A percentile compares a stretch with the other conserved stretches of the same genome.
Conservation (phyloP, 495 filamentous ascomycete species). For the Arthonia radiata region DNA sequence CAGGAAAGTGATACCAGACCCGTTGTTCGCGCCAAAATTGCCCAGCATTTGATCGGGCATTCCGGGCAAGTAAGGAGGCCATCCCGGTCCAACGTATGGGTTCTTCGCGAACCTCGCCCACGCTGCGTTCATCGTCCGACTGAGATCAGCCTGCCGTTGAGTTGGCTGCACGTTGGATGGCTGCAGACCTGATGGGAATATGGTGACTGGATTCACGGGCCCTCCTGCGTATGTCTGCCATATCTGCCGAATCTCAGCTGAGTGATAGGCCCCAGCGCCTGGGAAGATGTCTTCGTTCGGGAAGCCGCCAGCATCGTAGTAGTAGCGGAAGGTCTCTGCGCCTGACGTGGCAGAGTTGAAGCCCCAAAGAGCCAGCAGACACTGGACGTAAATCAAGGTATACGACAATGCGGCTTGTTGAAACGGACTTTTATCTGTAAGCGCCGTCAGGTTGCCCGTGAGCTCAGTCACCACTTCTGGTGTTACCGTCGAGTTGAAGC, state of each 20-base stretch:
- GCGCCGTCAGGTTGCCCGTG: constrained; percentile 2
- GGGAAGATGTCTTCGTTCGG: constrained; percentile 9
- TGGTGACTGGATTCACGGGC: no score
- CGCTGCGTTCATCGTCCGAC: constrained; percentile 9
- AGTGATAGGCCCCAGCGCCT: constrained; percentile 9
- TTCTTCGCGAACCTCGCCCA: constrained; percentile 15
- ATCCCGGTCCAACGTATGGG: constrained; percentile 10
- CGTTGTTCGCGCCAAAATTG: no score
- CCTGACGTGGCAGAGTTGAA: constrained; percentile 5
- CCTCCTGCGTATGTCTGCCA: constrained; percentile 14
- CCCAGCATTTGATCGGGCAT: no score
- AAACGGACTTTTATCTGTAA: constrained; percentile 1
- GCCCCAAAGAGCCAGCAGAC: constrained; percentile 7
- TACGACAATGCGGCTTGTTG: background rate
- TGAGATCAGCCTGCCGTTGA: constrained; percentile 7
- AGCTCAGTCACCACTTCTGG: no score
- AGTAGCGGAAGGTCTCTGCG: constrained; percentile 11
- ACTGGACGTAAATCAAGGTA: constrained; percentile 9
- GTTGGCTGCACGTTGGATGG: no score
- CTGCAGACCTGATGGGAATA: no score
- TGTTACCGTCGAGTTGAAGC: no score
- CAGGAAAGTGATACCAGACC: no score
- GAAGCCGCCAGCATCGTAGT: constrained; percentile 15
- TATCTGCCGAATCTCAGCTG: constrained; percentile 10
- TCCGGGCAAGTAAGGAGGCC: no score